Conservation (phyloP, 345 rosid species). For the Dipteronia sinensis region DNA sequence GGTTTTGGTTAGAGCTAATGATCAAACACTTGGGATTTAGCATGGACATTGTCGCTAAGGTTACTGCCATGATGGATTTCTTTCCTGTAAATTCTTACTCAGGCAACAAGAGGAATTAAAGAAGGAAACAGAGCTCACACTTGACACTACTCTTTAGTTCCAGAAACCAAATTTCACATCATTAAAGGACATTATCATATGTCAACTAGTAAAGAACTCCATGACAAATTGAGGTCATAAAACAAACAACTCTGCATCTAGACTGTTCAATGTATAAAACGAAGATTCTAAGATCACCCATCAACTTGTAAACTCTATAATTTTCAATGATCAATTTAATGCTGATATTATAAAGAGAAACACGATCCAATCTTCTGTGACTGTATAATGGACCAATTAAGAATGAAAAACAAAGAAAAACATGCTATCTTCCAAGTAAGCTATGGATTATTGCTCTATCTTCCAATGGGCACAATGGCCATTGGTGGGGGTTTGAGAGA, state of each 20-base stretch:
- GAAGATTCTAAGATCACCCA: background rate
- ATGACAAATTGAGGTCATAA: too few species aligned
- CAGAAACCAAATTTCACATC: too few species aligned
- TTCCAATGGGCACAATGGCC: background rate
- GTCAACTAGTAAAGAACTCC: too few species aligned
- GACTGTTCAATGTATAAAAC: too few species aligned
- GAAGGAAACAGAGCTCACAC: too few species aligned
- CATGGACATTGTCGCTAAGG: conserved; percentile 19
- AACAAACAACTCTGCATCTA: too few species aligned
- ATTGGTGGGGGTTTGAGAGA: background rate
- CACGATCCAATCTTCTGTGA: background rate
- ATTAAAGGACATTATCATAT: too few species aligned
- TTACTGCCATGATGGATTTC: conserved; percentile 43
- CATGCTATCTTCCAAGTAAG: background rate
- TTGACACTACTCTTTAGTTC: too few species aligned
- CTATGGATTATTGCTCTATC: background rate
- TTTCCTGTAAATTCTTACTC: background rate
- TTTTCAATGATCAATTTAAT: too few species aligned
- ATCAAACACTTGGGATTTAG: too few species aligned
- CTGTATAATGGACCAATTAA: background rate
- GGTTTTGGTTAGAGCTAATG: too few species aligned
- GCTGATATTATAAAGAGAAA: background rate
- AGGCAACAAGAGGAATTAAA: background rate
- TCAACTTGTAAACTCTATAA: background rate
- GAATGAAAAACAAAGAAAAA: too few species aligned